These are phyloP conservation scores for Udeniomyces megalosporus DNA, from an alignment of 768 basidiomycete species.

Conservation along the genomic window DNA sequence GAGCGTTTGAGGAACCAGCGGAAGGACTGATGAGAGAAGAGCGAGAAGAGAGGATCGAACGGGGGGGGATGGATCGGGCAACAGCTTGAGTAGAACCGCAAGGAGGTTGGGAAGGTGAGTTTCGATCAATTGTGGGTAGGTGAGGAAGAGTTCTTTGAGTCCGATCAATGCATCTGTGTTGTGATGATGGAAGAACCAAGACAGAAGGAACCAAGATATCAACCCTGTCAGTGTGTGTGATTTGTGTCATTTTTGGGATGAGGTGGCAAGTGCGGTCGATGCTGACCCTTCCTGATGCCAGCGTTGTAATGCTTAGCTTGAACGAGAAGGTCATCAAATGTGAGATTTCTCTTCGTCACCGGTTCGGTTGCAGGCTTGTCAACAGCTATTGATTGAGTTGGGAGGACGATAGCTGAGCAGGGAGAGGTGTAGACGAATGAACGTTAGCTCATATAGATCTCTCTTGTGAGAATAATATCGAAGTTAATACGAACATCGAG, in stretches of 20 bases:
- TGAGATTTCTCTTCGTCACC: constrained; percentile 57
- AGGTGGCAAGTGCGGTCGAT: constrained; percentile 3
- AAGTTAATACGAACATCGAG: constrained; percentile 11
- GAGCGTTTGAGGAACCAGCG: constrained; percentile 23
- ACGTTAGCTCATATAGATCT: neutral
- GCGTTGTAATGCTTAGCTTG: constrained; percentile 73
- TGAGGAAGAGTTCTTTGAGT: constrained; percentile 52
- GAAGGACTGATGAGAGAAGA: constrained; percentile 8
- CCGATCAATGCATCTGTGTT: constrained; percentile 53
- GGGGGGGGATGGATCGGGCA: neutral
- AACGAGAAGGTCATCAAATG: constrained; percentile 55
- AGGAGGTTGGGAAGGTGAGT: constrained; percentile 39
- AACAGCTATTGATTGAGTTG: constrained; percentile 57
- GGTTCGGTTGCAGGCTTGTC: constrained; percentile 45
- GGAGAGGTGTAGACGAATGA: neutral
- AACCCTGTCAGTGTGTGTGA: neutral
- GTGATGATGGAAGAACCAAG: neutral
- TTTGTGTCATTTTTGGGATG: no score
- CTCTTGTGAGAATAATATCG: neutral
- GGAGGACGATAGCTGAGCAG: constrained; percentile 74
- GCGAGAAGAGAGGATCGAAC: constrained; percentile 9
- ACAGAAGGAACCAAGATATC: neutral
- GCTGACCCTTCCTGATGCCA: constrained; percentile 52
- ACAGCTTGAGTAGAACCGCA: neutral
- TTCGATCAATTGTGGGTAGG: constrained; percentile 42